Percentiles rank a stretch among this genome's conserved stretches.
Conservation (phyloP, 768 basidiomycete genomes). For the Tricholomella constricta region DNA sequence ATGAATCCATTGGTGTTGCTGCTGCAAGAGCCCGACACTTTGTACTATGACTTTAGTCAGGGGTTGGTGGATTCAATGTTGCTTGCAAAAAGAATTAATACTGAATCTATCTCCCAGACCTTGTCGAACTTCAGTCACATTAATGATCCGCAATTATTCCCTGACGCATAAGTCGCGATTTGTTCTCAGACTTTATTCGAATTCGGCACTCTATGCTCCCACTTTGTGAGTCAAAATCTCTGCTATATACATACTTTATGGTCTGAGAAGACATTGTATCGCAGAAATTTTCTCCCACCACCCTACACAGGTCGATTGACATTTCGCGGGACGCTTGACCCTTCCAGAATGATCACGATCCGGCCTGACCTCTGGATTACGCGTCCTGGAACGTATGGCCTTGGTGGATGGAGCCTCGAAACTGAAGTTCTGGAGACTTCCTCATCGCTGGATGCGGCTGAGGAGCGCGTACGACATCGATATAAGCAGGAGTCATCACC, state of each 20-base stretch:
- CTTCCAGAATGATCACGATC: conserved; percentile 46
- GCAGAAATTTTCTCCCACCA: conserved; percentile 48
- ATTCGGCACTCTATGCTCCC: conserved; percentile 15
- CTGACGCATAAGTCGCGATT: conserved; percentile 60
- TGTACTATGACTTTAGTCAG: conserved; percentile 64
- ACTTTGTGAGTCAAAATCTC: conserved; percentile 10
- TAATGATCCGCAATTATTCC: conserved; percentile 75
- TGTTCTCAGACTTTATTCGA: conserved; percentile 46
- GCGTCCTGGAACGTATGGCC: conserved; percentile 63
- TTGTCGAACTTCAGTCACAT: conserved; percentile 51
- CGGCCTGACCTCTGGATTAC: conserved; percentile 59
- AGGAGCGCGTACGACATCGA: conserved; percentile 27
- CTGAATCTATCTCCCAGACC: conserved; percentile 41
- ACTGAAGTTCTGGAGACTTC: conserved; percentile 55
- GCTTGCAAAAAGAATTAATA: neutral
- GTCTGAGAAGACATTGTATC: neutral
- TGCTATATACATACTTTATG: neutral
- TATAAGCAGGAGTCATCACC: conserved; percentile 36
- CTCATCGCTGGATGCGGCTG: neutral
- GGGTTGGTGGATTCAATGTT: conserved; percentile 53
- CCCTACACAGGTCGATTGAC: conserved; percentile 68
- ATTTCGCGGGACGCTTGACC: conserved; percentile 58
- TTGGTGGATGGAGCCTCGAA: conserved; percentile 71
- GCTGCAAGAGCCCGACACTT: conserved; percentile 41
- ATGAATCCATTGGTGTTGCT: conserved; percentile 69